Percentiles rank a stretch among this genome's conserved stretches.
Conservation (phyloP, 129 eudicot species). For the Artemisia argyi region DNA sequence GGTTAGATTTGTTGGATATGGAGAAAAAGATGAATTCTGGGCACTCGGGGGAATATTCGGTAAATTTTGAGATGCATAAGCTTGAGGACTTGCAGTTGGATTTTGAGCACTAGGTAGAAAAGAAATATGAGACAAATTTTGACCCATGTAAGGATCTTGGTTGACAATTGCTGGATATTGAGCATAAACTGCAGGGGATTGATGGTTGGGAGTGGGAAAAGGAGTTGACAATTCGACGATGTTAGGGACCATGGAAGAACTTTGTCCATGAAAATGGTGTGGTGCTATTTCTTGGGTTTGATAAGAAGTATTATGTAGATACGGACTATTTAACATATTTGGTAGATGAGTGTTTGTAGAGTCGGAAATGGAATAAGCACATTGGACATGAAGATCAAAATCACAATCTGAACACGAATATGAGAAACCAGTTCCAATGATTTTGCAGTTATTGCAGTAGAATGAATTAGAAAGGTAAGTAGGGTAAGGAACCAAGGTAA, state of each 20-base stretch:
- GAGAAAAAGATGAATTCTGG: too few relatives aligned
- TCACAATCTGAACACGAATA: constrained; percentile 42
- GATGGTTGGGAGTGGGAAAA: constrained; percentile 4
- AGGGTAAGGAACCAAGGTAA: constrained; percentile 36
- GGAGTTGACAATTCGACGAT: constrained; percentile 6
- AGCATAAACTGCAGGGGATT: constrained; percentile 13
- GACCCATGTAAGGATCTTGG: constrained; percentile 31
- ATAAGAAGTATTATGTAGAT: constrained; percentile 13
- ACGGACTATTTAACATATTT: constrained; percentile 12
- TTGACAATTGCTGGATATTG: constrained; percentile 3
- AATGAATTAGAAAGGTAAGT: constrained; percentile 45
- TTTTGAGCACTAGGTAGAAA: too few relatives aligned
- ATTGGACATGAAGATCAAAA: constrained; percentile 45
- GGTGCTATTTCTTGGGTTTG: constrained; percentile 14
- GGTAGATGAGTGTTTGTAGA: constrained; percentile 25
- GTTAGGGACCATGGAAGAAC: constrained; percentile 3
- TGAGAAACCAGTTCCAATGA: constrained; percentile 42
- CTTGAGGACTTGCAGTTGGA: too few relatives aligned
- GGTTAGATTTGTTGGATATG: neutral
- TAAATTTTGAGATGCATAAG: too few relatives aligned
- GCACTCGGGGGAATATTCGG: too few relatives aligned
- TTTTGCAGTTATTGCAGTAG: constrained; percentile 42
- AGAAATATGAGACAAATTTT: neutral
- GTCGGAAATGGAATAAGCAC: constrained; percentile 35
- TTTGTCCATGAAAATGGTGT: constrained; percentile 5